Evolutionary conservation across 2,329 filamentous ascomycete species (phyloP).

Genomic region (Zasmidium citrigriseum): DNA sequence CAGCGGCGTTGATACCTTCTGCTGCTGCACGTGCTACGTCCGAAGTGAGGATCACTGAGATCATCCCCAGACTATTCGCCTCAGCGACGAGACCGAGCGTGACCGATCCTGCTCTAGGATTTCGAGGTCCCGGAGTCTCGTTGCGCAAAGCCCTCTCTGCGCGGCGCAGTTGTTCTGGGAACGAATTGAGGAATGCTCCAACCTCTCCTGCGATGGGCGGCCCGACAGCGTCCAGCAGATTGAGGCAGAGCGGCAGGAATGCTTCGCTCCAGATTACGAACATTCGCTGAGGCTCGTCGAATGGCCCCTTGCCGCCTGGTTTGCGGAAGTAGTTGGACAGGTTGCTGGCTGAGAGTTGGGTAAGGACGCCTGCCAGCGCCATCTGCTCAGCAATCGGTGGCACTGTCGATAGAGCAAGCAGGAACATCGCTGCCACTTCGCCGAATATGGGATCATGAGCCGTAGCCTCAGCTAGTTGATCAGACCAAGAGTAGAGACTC

Average conservation of each 20-base stretch:
- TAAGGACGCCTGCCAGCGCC: constrained; percentile 80
- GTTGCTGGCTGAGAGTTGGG: constrained; percentile 76
- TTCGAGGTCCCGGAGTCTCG: constrained; percentile 43
- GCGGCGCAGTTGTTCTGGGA: constrained; percentile 73
- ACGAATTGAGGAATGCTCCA: constrained; percentile 84
- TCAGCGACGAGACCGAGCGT: constrained; percentile 75
- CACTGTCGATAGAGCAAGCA: constrained; percentile 82
- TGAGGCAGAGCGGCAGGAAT: constrained; percentile 83
- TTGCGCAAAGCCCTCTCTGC: constrained; percentile 72
- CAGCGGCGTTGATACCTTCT: constrained; percentile 56
- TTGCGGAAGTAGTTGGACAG: constrained; percentile 74
- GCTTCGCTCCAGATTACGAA: constrained; percentile 90
- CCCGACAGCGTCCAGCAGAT: constrained; percentile 80
- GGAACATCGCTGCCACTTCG: constrained; percentile 84
- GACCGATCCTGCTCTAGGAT: constrained; percentile 60
- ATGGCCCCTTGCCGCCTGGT: constrained; percentile 70
- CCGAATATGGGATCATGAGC: constrained; percentile 87
- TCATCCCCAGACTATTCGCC: constrained; percentile 74
- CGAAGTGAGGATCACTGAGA: constrained; percentile 70
- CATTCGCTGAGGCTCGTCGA: constrained; percentile 73
- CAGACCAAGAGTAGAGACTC: constrained; percentile 91
- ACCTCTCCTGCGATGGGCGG: constrained; percentile 81
- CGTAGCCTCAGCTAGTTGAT: constrained; percentile 71
- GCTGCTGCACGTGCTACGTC: constrained; percentile 67
- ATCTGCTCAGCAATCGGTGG: constrained; percentile 83